phyloP scores from a whole-genome alignment of 2,329 filamentous ascomycete genomes.

The Capronia coronata region DNA sequence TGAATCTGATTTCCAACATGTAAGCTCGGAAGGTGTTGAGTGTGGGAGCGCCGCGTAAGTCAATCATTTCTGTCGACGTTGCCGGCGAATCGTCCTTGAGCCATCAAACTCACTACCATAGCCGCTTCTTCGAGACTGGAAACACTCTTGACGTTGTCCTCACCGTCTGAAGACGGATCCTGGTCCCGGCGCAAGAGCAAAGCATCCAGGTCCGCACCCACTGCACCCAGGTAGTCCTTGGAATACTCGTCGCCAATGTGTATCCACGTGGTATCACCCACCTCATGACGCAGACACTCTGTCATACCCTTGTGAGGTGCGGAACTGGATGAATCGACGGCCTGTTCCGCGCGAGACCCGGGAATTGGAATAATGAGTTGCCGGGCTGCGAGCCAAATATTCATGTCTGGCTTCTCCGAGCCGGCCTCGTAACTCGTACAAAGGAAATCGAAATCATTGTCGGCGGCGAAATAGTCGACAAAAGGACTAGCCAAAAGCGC shows the following conservation, averaged over 20 bases:
- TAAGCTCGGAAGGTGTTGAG: no score
- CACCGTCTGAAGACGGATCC: neutral
- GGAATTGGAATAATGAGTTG: conserved; percentile 13
- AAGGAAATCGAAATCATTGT: conserved; percentile 39
- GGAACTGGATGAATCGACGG: neutral
- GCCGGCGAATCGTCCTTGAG: conserved; percentile 8
- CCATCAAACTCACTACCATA: conserved; percentile 23
- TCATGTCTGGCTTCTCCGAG: conserved; percentile 38
- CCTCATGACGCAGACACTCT: conserved; percentile 7
- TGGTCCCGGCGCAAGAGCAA: conserved; percentile 32
- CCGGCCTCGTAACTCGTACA: conserved; percentile 44
- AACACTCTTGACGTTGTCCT: conserved; percentile 13
- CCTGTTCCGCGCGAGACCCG: conserved; percentile 14
- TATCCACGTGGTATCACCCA: conserved; percentile 26
- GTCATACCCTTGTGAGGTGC: conserved; percentile 10
- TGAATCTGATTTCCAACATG: no score
- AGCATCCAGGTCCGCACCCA: conserved; percentile 36
- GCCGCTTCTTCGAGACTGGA: conserved; percentile 15
- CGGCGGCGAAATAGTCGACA: conserved; percentile 9
- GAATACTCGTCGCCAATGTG: conserved; percentile 43
- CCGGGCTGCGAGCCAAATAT: conserved; percentile 37
- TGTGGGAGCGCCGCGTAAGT: no score
- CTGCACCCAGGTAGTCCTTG: conserved; percentile 39
- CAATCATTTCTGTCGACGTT: neutral
- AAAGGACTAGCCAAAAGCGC: conserved; percentile 1